These are phyloP conservation scores for Lactifluus piperatus DNA, from an alignment of 768 basidiomycete genomes.

Conservation along the genomic window DNA sequence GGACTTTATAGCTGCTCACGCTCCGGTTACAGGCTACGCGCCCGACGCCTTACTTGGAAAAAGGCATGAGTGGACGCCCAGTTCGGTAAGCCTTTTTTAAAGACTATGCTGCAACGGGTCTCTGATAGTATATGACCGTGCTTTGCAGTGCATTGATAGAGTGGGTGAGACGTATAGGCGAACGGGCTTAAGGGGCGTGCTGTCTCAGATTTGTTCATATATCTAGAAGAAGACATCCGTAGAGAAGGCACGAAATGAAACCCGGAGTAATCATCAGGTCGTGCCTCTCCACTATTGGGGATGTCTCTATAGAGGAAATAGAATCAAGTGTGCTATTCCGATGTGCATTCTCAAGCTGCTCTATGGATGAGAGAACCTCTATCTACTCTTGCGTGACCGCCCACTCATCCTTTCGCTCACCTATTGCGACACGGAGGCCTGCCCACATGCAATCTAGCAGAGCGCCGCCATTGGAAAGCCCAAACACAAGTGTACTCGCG, in stretches of 20 bases:
- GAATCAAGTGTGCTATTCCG: neutral
- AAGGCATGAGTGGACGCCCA: constrained; percentile 74
- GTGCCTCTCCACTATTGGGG: neutral
- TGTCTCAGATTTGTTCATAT: neutral
- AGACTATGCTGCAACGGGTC: neutral
- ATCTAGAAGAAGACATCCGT: neutral
- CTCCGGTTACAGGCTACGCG: constrained; percentile 37
- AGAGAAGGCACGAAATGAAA: neutral
- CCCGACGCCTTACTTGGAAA: constrained; percentile 53
- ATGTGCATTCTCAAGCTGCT: neutral
- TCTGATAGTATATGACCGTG: neutral
- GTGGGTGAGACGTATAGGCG: constrained; percentile 16
- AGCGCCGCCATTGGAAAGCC: constrained; percentile 77
- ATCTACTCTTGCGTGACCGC: constrained; percentile 51
- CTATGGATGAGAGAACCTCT: neutral
- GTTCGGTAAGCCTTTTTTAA: constrained; percentile 45
- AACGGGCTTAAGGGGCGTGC: neutral
- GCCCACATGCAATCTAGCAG: constrained; percentile 78
- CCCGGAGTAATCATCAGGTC: neutral
- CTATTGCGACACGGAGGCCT: constrained; percentile 68
- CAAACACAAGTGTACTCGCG: constrained; percentile 90
- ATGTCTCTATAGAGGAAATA: neutral
- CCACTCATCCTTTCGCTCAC: constrained; percentile 42
- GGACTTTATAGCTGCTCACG: neutral
- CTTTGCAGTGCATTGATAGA: constrained; percentile 17